A percentile compares a stretch with the other conserved stretches of the same genome.
Conservation (phyloP, 768 basidiomycete genomes). For the Calocybe cyanea region DNA sequence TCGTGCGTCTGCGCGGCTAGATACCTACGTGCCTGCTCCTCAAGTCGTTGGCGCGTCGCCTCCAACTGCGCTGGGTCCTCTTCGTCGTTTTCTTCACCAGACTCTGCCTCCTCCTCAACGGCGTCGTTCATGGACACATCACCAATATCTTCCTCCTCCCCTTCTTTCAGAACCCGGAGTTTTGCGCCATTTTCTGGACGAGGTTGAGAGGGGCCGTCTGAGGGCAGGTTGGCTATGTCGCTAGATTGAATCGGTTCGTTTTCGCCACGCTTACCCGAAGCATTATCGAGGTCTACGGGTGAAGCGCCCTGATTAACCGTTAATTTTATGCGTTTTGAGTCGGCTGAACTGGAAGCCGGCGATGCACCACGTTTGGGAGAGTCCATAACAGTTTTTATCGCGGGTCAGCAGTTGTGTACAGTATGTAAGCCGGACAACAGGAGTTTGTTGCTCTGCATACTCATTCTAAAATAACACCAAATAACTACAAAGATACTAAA, state of each 20-base stretch:
- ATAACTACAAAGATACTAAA: conserved; percentile 3
- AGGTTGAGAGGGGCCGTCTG: conserved; percentile 31
- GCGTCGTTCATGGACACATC: conserved; percentile 83
- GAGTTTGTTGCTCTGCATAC: conserved; percentile 15
- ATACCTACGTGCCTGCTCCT: conserved; percentile 89
- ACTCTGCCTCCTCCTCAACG: conserved; percentile 72
- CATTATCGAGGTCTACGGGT: conserved; percentile 73
- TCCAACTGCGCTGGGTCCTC: conserved; percentile 84
- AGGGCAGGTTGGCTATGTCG: conserved; percentile 74
- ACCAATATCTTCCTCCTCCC: conserved; percentile 65
- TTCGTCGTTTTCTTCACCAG: conserved; percentile 78
- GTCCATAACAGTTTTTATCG: conserved; percentile 39
- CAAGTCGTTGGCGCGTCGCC: conserved; percentile 72
- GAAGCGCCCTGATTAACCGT: conserved; percentile 63
- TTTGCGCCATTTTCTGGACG: conserved; percentile 43
- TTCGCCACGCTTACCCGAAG: conserved; percentile 84
- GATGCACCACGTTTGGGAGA: conserved; percentile 66
- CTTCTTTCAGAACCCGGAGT: conserved; percentile 42
- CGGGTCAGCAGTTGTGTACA: conserved; percentile 9
- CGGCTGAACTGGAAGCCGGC: conserved; percentile 45
- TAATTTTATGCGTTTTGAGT: conserved; percentile 56
- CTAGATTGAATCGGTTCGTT: conserved; percentile 78
- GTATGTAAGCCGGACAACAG: not conserved
- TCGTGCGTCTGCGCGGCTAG: conserved; percentile 97
- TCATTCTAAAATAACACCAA: conserved; percentile 6